Evolutionary conservation across 2,329 filamentous ascomycete species (phyloP).

Genomic region (Fusarium pseudograminearum): DNA sequence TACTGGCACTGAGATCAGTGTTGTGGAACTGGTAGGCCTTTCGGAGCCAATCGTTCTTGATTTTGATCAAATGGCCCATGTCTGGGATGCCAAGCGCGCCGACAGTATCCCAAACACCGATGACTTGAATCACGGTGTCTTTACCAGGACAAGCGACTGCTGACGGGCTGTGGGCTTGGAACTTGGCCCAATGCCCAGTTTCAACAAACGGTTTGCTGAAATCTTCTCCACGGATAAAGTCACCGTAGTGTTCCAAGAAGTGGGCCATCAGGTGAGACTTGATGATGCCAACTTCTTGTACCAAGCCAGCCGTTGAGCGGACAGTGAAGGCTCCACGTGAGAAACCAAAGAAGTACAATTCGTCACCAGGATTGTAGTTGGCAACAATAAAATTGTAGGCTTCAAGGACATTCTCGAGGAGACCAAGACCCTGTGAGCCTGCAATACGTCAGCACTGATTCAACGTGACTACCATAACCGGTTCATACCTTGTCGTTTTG

Average conservation of each 20-base stretch:
- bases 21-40: slow-evolving; percentile 16
- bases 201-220: slow-evolving; percentile 5
- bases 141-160: not conserved
- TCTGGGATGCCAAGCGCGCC: slow-evolving; percentile 12
- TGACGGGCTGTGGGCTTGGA: not conserved
- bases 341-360: slow-evolving; percentile 50
- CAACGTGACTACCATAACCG: accelerated
- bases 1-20: slow-evolving; percentile 12
- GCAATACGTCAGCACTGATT: not conserved
- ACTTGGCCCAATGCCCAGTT: slow-evolving; percentile 4
- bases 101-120: slow-evolving; percentile 18
- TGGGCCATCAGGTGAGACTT: slow-evolving; percentile 28
- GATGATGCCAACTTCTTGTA: slow-evolving; percentile 41
- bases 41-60: not conserved
- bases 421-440: slow-evolving; percentile 37
- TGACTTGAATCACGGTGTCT: slow-evolving; percentile 14
- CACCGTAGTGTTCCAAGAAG: slow-evolving; percentile 22
- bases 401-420: slow-evolving; percentile 46
- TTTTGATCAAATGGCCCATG: slow-evolving; percentile 1
- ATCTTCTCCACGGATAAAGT: slow-evolving; percentile 9
- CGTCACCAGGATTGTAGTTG: slow-evolving; percentile 43
- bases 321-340: slow-evolving; percentile 52
- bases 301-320: slow-evolving; percentile 44
- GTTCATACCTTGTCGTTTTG: slow-evolving; percentile 1
- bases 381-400: slow-evolving; percentile 50